Evolutionary conservation across 129 eudicot species (phyloP).

Genomic region (Flaveria robusta): DNA sequence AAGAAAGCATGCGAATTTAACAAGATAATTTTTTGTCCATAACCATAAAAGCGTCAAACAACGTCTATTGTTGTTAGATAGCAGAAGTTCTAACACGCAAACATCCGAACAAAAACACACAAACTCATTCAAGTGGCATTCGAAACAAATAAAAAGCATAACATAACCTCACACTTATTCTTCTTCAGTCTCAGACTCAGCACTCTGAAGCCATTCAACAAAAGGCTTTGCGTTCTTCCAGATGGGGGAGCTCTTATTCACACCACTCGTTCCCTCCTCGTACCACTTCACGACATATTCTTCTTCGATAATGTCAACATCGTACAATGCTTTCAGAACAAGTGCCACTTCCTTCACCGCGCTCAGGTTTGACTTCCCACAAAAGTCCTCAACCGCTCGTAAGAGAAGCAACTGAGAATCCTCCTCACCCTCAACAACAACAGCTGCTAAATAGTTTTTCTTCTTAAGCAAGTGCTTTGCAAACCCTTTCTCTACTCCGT

Average conservation of each 20-base stretch:
- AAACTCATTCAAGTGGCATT: neutral
- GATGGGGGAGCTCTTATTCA: neutral
- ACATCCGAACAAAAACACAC: neutral
- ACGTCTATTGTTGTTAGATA: neutral
- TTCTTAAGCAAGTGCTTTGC: slow-evolving; percentile 14
- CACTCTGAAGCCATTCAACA: slow-evolving; percentile 27
- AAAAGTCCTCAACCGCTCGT: slow-evolving; percentile 11
- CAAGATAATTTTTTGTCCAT: too few relatives aligned
- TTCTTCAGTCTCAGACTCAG: slow-evolving; percentile 19
- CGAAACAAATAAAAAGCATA: neutral
- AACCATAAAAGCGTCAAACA: neutral
- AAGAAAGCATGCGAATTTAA: too few relatives aligned
- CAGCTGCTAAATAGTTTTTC: slow-evolving; percentile 12
- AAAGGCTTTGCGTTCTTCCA: slow-evolving; percentile 23
- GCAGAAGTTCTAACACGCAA: neutral
- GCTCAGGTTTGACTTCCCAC: slow-evolving; percentile 12
- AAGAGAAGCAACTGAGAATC: slow-evolving; percentile 12
- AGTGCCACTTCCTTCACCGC: slow-evolving; percentile 18
- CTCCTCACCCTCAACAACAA: slow-evolving; percentile 5
- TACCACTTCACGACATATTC: slow-evolving; percentile 13
- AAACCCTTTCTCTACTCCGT: slow-evolving; percentile 20
- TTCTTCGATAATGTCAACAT: slow-evolving; percentile 11
- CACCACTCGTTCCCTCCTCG: neutral
- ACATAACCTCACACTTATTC: slow-evolving; percentile 19
- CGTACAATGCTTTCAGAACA: slow-evolving; percentile 18